Evolutionary conservation across 306 rosid genomes (phyloP).

Genomic region (Cucurbita pepo): DNA sequence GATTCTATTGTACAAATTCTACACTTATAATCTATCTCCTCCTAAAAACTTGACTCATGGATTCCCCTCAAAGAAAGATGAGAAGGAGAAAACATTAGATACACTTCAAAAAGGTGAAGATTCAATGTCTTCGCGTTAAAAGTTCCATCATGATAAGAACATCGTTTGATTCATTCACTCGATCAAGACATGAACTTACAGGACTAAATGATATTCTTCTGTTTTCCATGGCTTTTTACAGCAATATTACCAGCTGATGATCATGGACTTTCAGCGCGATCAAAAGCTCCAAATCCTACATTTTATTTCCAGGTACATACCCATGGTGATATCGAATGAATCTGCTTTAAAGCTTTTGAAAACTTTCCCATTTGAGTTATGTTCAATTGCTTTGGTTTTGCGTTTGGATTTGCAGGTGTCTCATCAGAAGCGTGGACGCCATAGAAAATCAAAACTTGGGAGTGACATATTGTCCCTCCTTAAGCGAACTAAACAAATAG

Average conservation of each 20-base stretch:
- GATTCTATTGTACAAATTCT: slow-evolving; percentile 20
- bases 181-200: background rate
- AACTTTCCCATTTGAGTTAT: background rate
- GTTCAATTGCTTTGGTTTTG: slow-evolving; percentile 1
- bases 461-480: slow-evolving; percentile 45
- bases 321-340: background rate
- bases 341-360: background rate
- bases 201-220: background rate
- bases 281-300: slow-evolving; percentile 42
- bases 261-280: slow-evolving; percentile 25
- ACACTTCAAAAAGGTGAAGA: background rate
- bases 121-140: background rate
- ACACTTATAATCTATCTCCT: slow-evolving; percentile 13
- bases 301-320: slow-evolving; percentile 62
- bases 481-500: slow-evolving; percentile 29
- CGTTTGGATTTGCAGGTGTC: slow-evolving; percentile 32
- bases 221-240: background rate
- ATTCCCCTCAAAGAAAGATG: background rate
- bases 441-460: slow-evolving; percentile 42
- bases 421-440: slow-evolving; percentile 28
- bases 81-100: background rate
- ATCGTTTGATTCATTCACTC: background rate
- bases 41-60: slow-evolving; percentile 8
- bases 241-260: slow-evolving; percentile 40
- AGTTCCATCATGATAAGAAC: background rate